Evolutionary conservation across 2,329 filamentous ascomycete species (phyloP), one percentile per base, ranked within the genome.

Genomic region (Parafenestella ontariensis): DNA sequence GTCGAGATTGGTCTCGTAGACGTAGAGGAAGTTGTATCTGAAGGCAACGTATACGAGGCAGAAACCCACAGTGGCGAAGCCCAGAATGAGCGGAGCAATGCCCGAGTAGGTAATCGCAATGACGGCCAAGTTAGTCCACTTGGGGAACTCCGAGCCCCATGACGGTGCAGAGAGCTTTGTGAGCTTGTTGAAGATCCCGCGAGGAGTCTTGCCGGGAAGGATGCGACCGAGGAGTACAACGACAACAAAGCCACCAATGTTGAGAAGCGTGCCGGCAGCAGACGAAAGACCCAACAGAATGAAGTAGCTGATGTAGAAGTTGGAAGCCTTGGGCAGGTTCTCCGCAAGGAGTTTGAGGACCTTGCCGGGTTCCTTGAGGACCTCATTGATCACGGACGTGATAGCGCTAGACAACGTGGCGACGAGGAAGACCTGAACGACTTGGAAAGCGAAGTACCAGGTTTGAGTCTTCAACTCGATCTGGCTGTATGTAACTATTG

Each of bases 231-330:
- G 92, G 3, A 97, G 81, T 46, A 93, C 92, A 54, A 96, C 89
- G 69, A 96, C 82, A 73, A 92, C 94, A 46, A 94, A 78, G 54
- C 94, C 87, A 2, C 89, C 86, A 28, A 97, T 82, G 72, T 97
- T 97, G 48, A 96, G 82, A 17, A 94, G 67, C 2, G 69, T 70
- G 11, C 71, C 62, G 15, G 70, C 59, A 28, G 69, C 69, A 1
- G 66, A 60, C 0, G 70, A 72, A 5, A 72, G 66, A 48, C 94
- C 96, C 75, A 98, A 93, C 5, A 99, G 85, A 41, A 98, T 86
- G 64, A 99, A 96, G 79, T 97, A 99, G 1, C 89, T 91, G 46
- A 98, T 89, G 77, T 97, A 99, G 76, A 98, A 95, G 78, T 96
- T 98, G 62, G 92, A 95, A 0, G 92, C 88, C 58, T 86, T 89